phyloP scores from a whole-genome alignment of 331 rosid species.

The Arachis monticola region DNA sequence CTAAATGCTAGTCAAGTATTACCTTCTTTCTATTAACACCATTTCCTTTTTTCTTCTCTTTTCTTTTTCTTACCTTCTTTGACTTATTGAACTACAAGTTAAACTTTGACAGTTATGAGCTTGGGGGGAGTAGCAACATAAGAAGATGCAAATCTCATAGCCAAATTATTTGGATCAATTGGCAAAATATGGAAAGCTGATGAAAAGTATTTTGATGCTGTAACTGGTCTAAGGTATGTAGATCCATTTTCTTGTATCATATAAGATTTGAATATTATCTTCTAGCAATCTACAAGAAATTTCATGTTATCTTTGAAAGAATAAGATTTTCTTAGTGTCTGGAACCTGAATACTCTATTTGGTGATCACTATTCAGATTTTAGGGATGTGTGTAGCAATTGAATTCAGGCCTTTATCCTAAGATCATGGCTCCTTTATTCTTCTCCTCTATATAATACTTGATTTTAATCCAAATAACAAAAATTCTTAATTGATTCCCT shows the following conservation, averaged over 20 bases:
- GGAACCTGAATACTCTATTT: too few species aligned
- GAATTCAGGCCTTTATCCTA: conserved; percentile 23
- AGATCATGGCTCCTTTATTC: background rate
- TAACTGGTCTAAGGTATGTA: too few species aligned
- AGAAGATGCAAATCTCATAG: conserved; percentile 74
- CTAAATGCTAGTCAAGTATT: conserved; percentile 55
- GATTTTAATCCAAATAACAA: background rate
- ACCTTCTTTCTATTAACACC: conserved; percentile 1
- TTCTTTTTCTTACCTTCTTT: conserved; percentile 6
- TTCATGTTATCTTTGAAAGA: too few species aligned
- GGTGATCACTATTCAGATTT: too few species aligned
- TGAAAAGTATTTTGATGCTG: conserved; percentile 51
- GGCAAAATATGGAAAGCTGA: conserved; percentile 90
- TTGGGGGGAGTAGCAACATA: conserved; percentile 83
- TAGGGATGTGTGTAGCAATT: conserved; percentile 23
- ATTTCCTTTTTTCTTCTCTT: conserved; percentile 27
- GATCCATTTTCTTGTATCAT: too few species aligned
- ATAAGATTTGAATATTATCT: too few species aligned
- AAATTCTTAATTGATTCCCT: background rate
- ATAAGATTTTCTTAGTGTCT: too few species aligned
- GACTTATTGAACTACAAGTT: conserved; percentile 28
- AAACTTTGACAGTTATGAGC: conserved; percentile 68
- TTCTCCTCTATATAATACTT: background rate
- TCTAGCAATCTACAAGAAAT: too few species aligned
- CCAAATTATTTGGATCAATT: conserved; percentile 80